A percentile compares a stretch with the other conserved stretches of the same genome.
These are phyloP conservation scores for Rhinocladiella mackenziei DNA, from an alignment of 2,329 filamentous ascomycete genomes.

Conservation along the genomic window DNA sequence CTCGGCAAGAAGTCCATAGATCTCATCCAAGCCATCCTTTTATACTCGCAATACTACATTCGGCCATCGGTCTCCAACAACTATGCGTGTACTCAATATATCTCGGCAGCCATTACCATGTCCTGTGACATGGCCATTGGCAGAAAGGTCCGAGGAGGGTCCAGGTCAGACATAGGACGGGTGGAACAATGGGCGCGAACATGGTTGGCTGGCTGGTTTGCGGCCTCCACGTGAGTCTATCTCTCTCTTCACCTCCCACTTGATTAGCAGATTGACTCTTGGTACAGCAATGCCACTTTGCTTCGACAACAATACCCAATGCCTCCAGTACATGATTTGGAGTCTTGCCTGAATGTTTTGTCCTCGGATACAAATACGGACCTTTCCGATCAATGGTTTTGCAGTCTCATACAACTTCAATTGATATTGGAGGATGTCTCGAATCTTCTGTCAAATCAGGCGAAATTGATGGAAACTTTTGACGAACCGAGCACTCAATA, in stretches of 20 bases:
- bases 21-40: conserved; percentile 10
- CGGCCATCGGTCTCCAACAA: neutral
- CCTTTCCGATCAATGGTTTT: conserved; percentile 3
- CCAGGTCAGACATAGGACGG: conserved; percentile 20
- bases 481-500: conserved; percentile 3
- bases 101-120: conserved; percentile 9
- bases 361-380: neutral
- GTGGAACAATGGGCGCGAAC: conserved; percentile 2
- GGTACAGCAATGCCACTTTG: conserved; percentile 4
- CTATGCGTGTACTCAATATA: conserved; percentile 3
- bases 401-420: conserved; percentile 6
- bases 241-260: neutral
- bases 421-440: conserved; percentile 6
- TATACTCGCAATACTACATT: conserved; percentile 13
- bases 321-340: neutral
- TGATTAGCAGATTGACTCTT: neutral
- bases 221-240: conserved; percentile 40
- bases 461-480: neutral
- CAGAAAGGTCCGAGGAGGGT: conserved; percentile 25
- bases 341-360: conserved; percentile 1
- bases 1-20: conserved; percentile 4
- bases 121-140: conserved; percentile 5
- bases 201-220: conserved; percentile 11
- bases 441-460: neutral
- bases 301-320: conserved; percentile 6